Conservation (phyloP, 2,329 filamentous ascomycete species). For the Lithohypha guttulata region DNA sequence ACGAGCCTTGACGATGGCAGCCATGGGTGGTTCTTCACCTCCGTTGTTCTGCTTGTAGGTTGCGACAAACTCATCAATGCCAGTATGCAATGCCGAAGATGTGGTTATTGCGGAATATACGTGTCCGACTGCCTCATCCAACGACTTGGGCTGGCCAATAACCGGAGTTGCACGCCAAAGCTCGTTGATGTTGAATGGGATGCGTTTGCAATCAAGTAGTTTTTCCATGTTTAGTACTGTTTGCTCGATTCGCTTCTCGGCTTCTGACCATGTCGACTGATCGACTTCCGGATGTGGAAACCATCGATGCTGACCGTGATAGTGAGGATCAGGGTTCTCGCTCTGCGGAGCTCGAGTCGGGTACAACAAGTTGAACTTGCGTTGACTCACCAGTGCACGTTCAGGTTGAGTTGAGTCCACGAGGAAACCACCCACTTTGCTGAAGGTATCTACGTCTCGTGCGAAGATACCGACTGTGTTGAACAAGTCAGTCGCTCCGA, state of each 20-base stretch:
- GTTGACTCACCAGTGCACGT: not conserved
- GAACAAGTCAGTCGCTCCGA: constrained; percentile 28
- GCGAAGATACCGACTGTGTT: constrained; percentile 27
- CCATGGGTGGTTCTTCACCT: constrained; percentile 39
- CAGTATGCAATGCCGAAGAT: constrained; percentile 36
- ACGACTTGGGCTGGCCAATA: constrained; percentile 11
- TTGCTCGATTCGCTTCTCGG: constrained; percentile 21
- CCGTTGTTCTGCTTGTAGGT: constrained; percentile 39
- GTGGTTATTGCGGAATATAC: constrained; percentile 40
- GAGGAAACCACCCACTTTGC: constrained; percentile 13
- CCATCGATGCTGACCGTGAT: constrained; percentile 18
- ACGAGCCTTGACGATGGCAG: constrained; percentile 38
- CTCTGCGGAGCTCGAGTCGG: constrained; percentile 21
- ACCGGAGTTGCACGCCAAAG: constrained; percentile 21
- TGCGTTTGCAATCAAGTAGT: constrained; percentile 22
- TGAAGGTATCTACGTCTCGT: constrained; percentile 20
- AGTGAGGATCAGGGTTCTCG: constrained; percentile 12
- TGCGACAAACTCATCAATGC: constrained; percentile 40
- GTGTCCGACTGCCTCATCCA: constrained; percentile 27
- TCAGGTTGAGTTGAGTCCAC: constrained; percentile 6
- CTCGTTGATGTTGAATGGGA: constrained; percentile 22
- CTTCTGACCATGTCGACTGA: constrained; percentile 17
- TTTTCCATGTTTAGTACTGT: constrained; percentile 21
- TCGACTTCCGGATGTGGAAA: constrained; percentile 21
- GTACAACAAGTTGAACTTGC: constrained; percentile 19